A percentile compares a stretch with the other conserved stretches of the same genome.
Conservation (phyloP, 805 yeast genomes). For the Vanderwaltozyma tropicalis region DNA sequence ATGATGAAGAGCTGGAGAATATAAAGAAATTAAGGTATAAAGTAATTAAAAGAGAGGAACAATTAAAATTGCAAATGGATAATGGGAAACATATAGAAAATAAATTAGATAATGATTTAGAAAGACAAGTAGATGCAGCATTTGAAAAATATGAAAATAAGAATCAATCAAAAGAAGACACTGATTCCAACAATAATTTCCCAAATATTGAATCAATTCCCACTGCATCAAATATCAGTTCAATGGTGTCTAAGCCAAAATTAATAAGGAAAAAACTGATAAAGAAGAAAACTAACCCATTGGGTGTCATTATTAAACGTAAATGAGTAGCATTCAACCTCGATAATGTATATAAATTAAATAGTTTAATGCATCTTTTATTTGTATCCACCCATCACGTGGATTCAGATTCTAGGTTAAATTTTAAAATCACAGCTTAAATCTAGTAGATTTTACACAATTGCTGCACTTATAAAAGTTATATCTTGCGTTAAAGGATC, state of each 20-base stretch:
- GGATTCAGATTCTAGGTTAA: too few relatives aligned
- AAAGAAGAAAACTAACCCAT: constrained; percentile 8
- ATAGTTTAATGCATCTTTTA: too few relatives aligned
- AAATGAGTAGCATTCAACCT: too few relatives aligned
- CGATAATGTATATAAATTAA: too few relatives aligned
- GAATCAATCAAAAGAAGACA: not conserved
- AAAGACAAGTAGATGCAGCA: not conserved
- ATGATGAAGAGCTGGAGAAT: constrained; percentile 27
- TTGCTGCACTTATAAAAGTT: not conserved
- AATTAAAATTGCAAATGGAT: not conserved
- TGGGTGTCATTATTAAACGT: constrained; percentile 15
- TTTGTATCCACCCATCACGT: too few relatives aligned
- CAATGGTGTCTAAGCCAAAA: not conserved
- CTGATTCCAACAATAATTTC: not conserved
- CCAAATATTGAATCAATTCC: not conserved
- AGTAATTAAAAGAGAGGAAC: constrained; percentile 15
- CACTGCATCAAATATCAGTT: not conserved
- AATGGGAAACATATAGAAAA: not conserved
- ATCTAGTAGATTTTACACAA: not conserved
- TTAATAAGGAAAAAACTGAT: constrained; percentile 3
- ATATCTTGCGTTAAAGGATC: too few relatives aligned
- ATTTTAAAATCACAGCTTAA: too few relatives aligned
- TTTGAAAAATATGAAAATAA: too few relatives aligned
- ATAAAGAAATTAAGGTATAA: constrained; percentile 12
- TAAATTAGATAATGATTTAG: not conserved